phyloP scores from a whole-genome alignment of 2,329 filamentous ascomycete species.

The Penicillium sp. region DNA sequence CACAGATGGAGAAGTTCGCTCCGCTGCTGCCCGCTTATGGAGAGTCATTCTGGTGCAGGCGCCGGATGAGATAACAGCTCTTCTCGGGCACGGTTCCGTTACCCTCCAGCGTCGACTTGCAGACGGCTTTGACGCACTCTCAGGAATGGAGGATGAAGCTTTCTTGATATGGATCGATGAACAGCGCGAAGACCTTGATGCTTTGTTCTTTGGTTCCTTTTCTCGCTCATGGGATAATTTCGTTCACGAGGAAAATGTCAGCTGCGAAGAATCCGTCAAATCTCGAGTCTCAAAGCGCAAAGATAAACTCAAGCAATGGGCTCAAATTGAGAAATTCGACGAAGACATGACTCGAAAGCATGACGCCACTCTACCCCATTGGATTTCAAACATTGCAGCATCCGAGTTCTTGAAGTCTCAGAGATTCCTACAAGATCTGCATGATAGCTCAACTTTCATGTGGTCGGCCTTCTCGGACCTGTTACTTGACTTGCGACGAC shows the following conservation, averaged over 20 bases:
- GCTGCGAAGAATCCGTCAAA: conserved; percentile 73
- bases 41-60: conserved; percentile 94
- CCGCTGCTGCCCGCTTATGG: conserved; percentile 80
- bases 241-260: conserved; percentile 76
- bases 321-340: conserved; percentile 64
- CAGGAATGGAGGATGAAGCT: conserved; percentile 83
- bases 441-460: conserved; percentile 82
- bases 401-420: conserved; percentile 93
- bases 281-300: conserved; percentile 71
- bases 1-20: conserved; percentile 64
- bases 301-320: conserved; percentile 81
- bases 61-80: conserved; percentile 72
- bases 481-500: conserved; percentile 73
- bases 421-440: conserved; percentile 84
- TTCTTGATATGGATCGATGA: conserved; percentile 88
- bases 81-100: conserved; percentile 71
- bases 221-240: conserved; percentile 87
- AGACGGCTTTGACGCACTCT: conserved; percentile 77
- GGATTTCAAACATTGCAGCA: conserved; percentile 93
- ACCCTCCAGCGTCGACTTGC: conserved; percentile 71
- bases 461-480: conserved; percentile 75
- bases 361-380: conserved; percentile 81
- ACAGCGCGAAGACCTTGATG: conserved; percentile 75
- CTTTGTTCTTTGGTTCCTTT: conserved; percentile 78
- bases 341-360: conserved; percentile 79